These are phyloP conservation scores for Monosporozyma yasuniensis DNA, from an alignment of 805 yeast species.

Conservation along the genomic window DNA sequence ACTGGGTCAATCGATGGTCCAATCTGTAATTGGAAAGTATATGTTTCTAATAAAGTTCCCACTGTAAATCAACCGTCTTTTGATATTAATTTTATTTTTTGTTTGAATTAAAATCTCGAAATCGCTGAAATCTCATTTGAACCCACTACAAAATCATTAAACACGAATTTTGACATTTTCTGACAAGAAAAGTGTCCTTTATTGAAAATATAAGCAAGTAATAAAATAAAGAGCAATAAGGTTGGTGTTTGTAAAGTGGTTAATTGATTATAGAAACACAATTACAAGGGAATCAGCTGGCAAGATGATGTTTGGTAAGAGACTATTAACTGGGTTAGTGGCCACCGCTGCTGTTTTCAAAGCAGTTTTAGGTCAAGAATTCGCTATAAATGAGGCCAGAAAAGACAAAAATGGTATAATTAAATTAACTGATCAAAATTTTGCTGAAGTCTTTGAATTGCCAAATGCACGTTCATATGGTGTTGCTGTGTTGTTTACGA, in stretches of 20 bases:
- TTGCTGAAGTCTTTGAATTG: constrained; percentile 45
- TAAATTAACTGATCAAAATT: constrained; percentile 52
- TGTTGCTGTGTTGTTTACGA: constrained; percentile 63
- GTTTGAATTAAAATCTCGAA: neutral
- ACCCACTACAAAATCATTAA: neutral
- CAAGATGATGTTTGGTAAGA: neutral
- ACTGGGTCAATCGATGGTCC: neutral
- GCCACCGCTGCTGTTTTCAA: constrained; percentile 3
- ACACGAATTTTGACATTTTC: neutral
- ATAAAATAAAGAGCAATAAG: neutral
- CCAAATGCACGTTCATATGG: constrained; percentile 49
- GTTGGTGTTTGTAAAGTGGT: neutral
- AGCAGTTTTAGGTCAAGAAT: constrained; percentile 5
- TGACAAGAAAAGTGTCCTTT: neutral
- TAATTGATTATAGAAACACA: neutral
- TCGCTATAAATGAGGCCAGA: constrained; percentile 22
- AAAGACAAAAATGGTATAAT: constrained; percentile 32
- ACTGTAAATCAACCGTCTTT: neutral
- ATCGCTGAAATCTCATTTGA: neutral
- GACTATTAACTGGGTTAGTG: neutral
- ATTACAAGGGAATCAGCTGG: neutral
- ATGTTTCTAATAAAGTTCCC: neutral
- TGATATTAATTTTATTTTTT: neutral
- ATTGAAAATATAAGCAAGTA: neutral
- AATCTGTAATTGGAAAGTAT: neutral